Evolutionary conservation across 331 rosid genomes (phyloP).

Genomic region (Acacia pycnantha): DNA sequence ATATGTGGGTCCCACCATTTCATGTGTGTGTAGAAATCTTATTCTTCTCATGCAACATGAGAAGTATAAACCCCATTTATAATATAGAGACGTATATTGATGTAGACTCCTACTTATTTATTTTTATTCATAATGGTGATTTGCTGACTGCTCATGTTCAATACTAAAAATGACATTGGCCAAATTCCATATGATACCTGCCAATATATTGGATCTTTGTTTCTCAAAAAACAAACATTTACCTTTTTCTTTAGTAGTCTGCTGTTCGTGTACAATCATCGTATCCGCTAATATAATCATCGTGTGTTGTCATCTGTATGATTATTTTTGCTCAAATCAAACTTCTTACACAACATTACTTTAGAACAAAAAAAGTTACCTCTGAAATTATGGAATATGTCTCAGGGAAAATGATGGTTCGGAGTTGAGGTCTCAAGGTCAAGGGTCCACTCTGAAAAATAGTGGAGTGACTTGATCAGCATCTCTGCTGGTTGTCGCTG

Average conservation of each 20-base stretch:
- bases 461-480: constrained; percentile 27
- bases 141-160: neutral
- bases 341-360: neutral
- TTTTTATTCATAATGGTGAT: neutral
- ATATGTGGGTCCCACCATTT: too few relatives aligned
- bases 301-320: neutral
- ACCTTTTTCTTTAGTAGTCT: neutral
- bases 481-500: neutral
- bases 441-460: constrained; percentile 4
- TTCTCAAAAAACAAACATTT: neutral
- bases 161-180: neutral
- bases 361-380: neutral
- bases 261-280: neutral
- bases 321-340: neutral
- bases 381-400: neutral
- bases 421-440: neutral
- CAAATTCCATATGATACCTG: neutral
- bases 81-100: neutral
- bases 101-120: neutral
- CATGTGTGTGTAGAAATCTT: too few relatives aligned
- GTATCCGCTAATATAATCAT: neutral
- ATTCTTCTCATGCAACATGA: too few relatives aligned
- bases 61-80: too few relatives aligned
- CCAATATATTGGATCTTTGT: constrained; percentile 26
- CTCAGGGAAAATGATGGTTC: neutral